A percentile compares a stretch with the other conserved stretches of the same genome.
phyloP scores from a whole-genome alignment of 139 green algal species.

The Raphidocelis subcapitata region DNA sequence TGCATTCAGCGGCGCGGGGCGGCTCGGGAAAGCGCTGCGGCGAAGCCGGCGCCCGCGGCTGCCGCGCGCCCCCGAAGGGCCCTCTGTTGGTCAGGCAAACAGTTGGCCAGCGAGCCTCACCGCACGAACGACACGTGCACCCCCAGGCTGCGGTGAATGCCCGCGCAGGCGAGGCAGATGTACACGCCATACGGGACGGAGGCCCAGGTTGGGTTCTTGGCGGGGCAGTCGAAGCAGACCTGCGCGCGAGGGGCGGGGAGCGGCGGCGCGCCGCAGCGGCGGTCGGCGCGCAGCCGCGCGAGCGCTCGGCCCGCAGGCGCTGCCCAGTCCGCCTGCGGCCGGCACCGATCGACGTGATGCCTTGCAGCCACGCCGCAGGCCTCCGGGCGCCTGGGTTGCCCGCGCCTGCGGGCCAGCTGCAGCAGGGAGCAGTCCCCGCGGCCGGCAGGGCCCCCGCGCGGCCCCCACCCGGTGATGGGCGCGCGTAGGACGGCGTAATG shows the following conservation, averaged over 20 bases:
- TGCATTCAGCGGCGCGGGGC: too few relatives aligned
- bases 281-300: neutral
- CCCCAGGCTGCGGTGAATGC: constrained; percentile 90
- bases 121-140: constrained; percentile 96
- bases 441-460: too few relatives aligned
- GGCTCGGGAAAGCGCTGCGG: too few relatives aligned
- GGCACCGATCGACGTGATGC: too few relatives aligned
- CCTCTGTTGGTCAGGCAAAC: too few relatives aligned
- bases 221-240: constrained; percentile 96
- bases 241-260: constrained; percentile 22
- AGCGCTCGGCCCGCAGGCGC: neutral
- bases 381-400: too few relatives aligned
- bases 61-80: too few relatives aligned
- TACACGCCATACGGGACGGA: constrained; percentile 95
- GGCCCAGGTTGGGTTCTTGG: constrained; percentile 96
- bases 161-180: constrained; percentile 95
- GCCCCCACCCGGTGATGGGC: too few relatives aligned
- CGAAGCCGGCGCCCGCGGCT: too few relatives aligned
- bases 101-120: too few relatives aligned
- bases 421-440: neutral
- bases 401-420: neutral
- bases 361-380: too few relatives aligned
- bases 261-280: neutral
- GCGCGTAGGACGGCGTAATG: too few relatives aligned
- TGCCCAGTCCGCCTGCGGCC: neutral